Evolutionary conservation across 305 asterid genomes (phyloP).

Genomic region (Salvia sclarea): DNA sequence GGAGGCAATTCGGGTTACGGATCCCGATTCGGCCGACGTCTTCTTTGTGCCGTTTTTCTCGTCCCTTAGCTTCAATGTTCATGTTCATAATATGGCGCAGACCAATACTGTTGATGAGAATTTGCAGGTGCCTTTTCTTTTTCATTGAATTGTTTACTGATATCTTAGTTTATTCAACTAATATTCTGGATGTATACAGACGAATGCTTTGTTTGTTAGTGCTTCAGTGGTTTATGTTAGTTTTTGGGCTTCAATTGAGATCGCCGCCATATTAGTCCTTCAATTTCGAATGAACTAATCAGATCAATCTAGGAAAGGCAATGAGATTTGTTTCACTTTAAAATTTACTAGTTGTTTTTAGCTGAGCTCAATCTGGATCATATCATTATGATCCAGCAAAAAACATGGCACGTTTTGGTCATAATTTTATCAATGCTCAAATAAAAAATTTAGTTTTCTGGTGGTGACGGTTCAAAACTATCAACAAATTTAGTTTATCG

Average conservation of each 20-base stretch:
- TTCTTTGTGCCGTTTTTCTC: constrained; percentile 42
- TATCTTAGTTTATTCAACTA: neutral
- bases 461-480: constrained; percentile 3
- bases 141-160: neutral
- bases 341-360: neutral
- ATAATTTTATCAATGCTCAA: neutral
- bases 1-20: constrained; percentile 40
- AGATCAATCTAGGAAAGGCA: neutral
- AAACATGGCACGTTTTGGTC: neutral
- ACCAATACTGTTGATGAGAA: constrained; percentile 58
- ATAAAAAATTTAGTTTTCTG: neutral
- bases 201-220: constrained; percentile 15
- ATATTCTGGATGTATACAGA: neutral
- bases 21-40: constrained; percentile 38
- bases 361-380: neutral
- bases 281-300: neutral
- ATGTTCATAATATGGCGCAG: constrained; percentile 61
- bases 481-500: too few species aligned
- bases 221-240: neutral
- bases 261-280: neutral
- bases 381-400: too few species aligned
- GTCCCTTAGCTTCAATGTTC: constrained; percentile 42
- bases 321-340: neutral
- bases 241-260: neutral
- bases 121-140: constrained; percentile 58